phyloP scores from a whole-genome alignment of 768 basidiomycete species.

The Pholiota molesta region DNA sequence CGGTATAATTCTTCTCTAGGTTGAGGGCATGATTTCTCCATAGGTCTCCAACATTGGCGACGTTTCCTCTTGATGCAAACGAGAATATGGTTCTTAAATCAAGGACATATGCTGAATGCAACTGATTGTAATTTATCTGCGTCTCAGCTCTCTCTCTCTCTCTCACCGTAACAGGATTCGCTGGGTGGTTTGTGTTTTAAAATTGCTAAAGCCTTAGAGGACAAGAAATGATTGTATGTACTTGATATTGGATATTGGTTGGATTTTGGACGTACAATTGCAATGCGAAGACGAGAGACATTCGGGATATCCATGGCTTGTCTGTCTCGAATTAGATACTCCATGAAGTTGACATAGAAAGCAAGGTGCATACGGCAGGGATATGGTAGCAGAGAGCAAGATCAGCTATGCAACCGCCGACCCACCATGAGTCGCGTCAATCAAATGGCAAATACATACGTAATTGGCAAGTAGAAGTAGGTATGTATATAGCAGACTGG shows the following conservation, averaged over 20 bases:
- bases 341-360: too few species aligned
- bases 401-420: background rate
- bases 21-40: constrained; percentile 47
- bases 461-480: too few species aligned
- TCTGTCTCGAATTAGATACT: background rate
- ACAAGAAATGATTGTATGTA: constrained; percentile 8
- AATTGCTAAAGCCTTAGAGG: constrained; percentile 45
- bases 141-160: background rate
- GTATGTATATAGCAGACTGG: too few species aligned
- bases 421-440: too few species aligned
- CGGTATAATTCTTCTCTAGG: constrained; percentile 41
- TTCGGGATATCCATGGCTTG: constrained; percentile 6
- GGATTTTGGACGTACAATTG: constrained; percentile 35
- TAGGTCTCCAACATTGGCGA: constrained; percentile 20
- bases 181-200: constrained; percentile 46
- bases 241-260: background rate
- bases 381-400: background rate
- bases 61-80: background rate
- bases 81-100: constrained; percentile 34
- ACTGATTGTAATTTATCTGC: background rate
- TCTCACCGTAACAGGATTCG: constrained; percentile 44
- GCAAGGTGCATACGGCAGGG: too few species aligned
- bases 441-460: too few species aligned
- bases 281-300: constrained; percentile 35
- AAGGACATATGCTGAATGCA: constrained; percentile 44